Percentiles rank a stretch among this genome's conserved stretches.
Conservation (phyloP, 1,284 basidiomycete species). For the Apiotrichum brassicae region DNA sequence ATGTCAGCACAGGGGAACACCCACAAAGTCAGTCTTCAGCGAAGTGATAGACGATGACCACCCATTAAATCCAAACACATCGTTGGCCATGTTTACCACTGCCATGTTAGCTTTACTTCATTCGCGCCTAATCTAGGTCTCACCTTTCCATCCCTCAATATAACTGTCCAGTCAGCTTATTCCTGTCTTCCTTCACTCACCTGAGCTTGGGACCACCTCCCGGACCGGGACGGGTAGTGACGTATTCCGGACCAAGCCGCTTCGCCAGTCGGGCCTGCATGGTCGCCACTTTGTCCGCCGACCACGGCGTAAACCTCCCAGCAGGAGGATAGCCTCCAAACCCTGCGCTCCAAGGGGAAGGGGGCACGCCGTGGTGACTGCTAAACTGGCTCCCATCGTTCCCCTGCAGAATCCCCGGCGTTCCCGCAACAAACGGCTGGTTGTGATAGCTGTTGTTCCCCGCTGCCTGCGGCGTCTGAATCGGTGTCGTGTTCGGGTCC, state of each 20-base stretch:
- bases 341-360: conserved; percentile 2
- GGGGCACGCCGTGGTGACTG: conserved; percentile 8
- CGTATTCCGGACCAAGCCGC: conserved; percentile 87
- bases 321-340: not conserved
- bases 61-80: conserved; percentile 97
- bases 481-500: conserved; percentile 16
- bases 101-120: not conserved
- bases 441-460: not conserved
- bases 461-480: conserved; percentile 9
- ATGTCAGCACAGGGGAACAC: conserved; percentile 14
- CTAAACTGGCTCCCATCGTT: conserved; percentile 11
- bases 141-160: conserved; percentile 86
- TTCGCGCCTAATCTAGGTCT: conserved; percentile 1
- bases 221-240: conserved; percentile 82
- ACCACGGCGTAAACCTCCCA: conserved; percentile 32
- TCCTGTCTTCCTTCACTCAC: conserved; percentile 22
- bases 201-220: conserved; percentile 69
- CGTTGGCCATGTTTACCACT: conserved; percentile 91
- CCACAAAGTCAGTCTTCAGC: conserved; percentile 61
- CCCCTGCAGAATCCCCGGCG: not conserved
- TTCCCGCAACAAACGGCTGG: not conserved
- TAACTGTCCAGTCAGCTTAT: conserved; percentile 56
- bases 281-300: conserved; percentile 59
- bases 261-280: conserved; percentile 77
- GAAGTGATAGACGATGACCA: conserved; percentile 84